These are phyloP conservation scores for Exidia glandulosa DNA, from an alignment of 768 basidiomycete genomes.

Conservation along the genomic window DNA sequence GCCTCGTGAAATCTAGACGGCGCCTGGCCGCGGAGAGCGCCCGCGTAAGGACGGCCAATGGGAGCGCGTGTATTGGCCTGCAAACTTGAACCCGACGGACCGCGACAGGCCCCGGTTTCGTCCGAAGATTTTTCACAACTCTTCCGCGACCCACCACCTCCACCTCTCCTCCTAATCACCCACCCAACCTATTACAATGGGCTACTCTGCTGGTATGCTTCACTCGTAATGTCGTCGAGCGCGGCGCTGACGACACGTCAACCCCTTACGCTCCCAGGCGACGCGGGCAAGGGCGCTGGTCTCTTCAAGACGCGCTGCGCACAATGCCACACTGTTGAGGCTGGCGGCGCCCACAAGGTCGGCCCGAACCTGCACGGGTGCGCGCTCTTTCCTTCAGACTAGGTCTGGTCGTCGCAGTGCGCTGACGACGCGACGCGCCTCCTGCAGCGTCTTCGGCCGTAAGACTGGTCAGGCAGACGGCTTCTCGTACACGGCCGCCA, in stretches of 20 bases:
- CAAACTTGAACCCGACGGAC: too few species aligned
- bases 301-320: constrained; percentile 96
- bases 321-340: constrained; percentile 83
- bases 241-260: background rate
- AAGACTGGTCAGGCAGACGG: constrained; percentile 77
- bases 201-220: background rate
- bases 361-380: constrained; percentile 94
- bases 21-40: too few species aligned
- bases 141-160: background rate
- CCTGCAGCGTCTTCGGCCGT: constrained; percentile 62
- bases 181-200: background rate
- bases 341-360: constrained; percentile 74
- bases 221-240: too few species aligned
- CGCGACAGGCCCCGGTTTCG: too few species aligned
- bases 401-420: background rate
- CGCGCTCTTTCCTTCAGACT: constrained; percentile 18
- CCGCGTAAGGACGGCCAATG: too few species aligned
- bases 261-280: constrained; percentile 37
- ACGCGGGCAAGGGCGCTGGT: constrained; percentile 78
- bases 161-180: background rate
- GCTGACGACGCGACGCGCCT: background rate
- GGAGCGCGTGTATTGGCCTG: too few species aligned
- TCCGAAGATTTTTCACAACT: too few species aligned
- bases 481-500: constrained; percentile 89
- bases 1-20: too few species aligned